Evolutionary conservation across 345 rosid genomes (phyloP).

Genomic region (Eucalyptus polybractea): DNA sequence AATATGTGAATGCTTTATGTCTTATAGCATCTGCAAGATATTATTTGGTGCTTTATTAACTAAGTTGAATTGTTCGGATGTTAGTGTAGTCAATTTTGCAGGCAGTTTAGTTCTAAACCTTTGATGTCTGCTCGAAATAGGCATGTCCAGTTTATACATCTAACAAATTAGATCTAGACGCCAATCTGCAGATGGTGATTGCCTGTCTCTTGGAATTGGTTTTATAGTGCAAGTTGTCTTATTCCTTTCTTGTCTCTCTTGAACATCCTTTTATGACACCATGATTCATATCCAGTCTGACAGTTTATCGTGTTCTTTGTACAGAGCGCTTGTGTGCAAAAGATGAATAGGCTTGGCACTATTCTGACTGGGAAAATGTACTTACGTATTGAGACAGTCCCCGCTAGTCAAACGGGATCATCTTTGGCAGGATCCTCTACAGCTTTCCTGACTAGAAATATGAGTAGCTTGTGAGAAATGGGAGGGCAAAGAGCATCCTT

Average conservation of each 20-base stretch:
- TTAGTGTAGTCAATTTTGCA: background rate
- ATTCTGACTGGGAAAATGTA: background rate
- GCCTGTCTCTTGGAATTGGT: background rate
- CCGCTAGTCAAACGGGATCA: background rate
- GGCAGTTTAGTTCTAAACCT: background rate
- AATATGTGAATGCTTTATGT: background rate
- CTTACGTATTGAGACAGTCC: background rate
- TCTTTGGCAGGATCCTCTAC: background rate
- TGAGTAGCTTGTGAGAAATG: background rate
- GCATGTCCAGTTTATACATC: background rate
- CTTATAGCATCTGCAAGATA: background rate
- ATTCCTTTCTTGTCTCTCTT: background rate
- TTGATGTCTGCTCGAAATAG: background rate
- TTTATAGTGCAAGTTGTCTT: background rate
- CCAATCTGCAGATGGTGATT: background rate
- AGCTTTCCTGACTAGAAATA: background rate
- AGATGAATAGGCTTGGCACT: conserved; percentile 23
- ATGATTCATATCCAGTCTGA: background rate
- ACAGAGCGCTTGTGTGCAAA: conserved; percentile 76
- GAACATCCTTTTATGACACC: background rate
- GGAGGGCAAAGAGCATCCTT: background rate
- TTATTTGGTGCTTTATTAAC: background rate
- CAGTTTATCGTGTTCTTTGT: background rate
- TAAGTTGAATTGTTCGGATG: background rate
- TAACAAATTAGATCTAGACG: background rate